phyloP scores from a whole-genome alignment of 2,329 filamentous ascomycete genomes.

The Dothideomycetes sp. region DNA sequence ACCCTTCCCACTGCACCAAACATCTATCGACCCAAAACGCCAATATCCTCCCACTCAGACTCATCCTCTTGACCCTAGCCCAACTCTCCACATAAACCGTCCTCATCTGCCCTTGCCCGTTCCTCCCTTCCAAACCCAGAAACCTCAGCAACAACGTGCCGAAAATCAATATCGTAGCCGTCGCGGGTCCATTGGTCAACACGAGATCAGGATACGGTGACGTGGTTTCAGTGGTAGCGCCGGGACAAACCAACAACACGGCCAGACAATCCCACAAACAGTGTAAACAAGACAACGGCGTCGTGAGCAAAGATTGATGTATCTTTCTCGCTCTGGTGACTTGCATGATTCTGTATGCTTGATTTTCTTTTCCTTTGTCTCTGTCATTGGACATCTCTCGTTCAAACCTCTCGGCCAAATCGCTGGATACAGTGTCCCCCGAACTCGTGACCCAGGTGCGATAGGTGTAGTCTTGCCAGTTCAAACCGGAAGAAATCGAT shows the following conservation, averaged over 20 bases:
- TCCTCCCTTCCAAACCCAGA: constrained; percentile 32
- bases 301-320: constrained; percentile 68
- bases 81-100: constrained; percentile 88
- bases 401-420: constrained; percentile 58
- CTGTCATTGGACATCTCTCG: constrained; percentile 18
- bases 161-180: constrained; percentile 65
- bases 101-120: constrained; percentile 48
- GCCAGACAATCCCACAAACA: constrained; percentile 43
- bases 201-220: constrained; percentile 59
- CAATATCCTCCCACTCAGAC: constrained; percentile 73
- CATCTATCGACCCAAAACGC: constrained; percentile 66
- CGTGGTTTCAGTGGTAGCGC: neutral
- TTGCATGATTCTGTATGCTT: constrained; percentile 53
- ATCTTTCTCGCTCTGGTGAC: constrained; percentile 72
- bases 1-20: constrained; percentile 69
- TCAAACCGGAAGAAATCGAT: constrained; percentile 37
- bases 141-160: constrained; percentile 49
- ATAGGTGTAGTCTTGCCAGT: constrained; percentile 41
- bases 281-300: constrained; percentile 57
- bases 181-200: constrained; percentile 81
- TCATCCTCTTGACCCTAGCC: constrained; percentile 74
- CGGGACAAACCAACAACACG: constrained; percentile 1
- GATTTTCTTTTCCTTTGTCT: constrained; percentile 10
- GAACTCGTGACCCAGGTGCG: constrained; percentile 75
- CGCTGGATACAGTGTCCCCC: constrained; percentile 63